Evolutionary conservation across 345 rosid genomes (phyloP).

Genomic region (Boechera divaricarpa): DNA sequence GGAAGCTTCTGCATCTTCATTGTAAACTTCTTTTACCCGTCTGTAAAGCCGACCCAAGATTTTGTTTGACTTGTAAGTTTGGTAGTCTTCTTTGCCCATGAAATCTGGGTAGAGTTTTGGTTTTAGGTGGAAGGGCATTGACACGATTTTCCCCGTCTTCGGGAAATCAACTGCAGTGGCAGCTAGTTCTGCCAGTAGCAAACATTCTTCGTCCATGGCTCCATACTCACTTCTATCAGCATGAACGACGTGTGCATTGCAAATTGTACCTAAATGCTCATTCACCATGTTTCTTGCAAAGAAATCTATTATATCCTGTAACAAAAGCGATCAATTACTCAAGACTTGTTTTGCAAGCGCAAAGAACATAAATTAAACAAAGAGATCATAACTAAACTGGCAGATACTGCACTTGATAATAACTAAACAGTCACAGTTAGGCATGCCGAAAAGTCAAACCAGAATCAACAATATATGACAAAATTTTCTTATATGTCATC

Average conservation of each 20-base stretch:
- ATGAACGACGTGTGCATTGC: conserved; percentile 89
- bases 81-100: conserved; percentile 80
- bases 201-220: conserved; percentile 74
- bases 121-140: conserved; percentile 66
- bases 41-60: conserved; percentile 83
- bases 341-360: conserved; percentile 15
- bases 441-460: conserved; percentile 6
- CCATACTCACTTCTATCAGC: conserved; percentile 76
- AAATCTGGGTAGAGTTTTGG: conserved; percentile 88
- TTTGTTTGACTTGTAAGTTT: conserved; percentile 73
- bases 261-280: conserved; percentile 75
- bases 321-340: conserved; percentile 22
- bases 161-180: conserved; percentile 96
- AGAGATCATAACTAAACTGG: conserved; percentile 3
- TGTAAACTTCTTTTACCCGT: conserved; percentile 61
- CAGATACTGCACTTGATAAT: conserved; percentile 3
- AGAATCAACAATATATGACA: background rate
- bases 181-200: conserved; percentile 74
- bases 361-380: background rate
- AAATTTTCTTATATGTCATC: conserved; percentile 1
- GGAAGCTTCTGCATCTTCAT: conserved; percentile 52
- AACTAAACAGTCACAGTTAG: conserved; percentile 29
- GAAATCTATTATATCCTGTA: conserved; percentile 81
- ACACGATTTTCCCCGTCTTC: conserved; percentile 79
- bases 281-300: conserved; percentile 71